Percentiles rank a stretch among this genome's conserved stretches.
These are phyloP conservation scores for Wallacemonas sp. DNA, from an alignment of 208 protist species.

Conservation along the genomic window DNA sequence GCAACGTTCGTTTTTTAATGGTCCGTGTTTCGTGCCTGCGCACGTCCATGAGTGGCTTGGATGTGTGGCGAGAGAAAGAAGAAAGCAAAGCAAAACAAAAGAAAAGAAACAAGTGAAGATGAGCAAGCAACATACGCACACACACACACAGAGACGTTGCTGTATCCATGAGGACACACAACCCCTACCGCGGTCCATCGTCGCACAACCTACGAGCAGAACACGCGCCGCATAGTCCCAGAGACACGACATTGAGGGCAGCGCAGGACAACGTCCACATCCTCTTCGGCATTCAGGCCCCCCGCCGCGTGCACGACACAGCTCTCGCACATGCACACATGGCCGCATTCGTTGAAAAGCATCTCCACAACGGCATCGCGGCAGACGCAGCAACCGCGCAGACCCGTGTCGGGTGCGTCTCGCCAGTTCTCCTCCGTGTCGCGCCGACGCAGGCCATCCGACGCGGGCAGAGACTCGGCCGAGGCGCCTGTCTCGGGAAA, in stretches of 20 bases:
- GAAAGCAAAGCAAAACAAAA: constrained; percentile 18
- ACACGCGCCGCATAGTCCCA: constrained; percentile 14
- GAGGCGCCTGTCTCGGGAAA: background rate
- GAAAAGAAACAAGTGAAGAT: constrained; percentile 17
- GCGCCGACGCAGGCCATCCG: background rate
- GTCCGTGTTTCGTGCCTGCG: no score
- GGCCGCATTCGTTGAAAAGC: constrained; percentile 20
- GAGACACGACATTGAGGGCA: constrained; percentile 17
- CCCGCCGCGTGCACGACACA: constrained; percentile 16
- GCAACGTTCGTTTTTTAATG: no score
- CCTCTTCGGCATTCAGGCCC: background rate
- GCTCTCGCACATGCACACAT: constrained; percentile 24
- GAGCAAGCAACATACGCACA: constrained; percentile 5
- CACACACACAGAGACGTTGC: constrained; percentile 17
- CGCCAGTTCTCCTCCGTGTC: constrained; percentile 14
- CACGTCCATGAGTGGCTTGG: background rate
- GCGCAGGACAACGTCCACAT: constrained; percentile 7
- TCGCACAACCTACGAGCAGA: constrained; percentile 14
- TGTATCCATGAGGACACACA: no score
- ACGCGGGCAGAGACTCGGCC: background rate
- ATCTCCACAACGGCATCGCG: constrained; percentile 5
- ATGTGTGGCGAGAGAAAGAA: constrained; percentile 1
- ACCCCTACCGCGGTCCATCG: no score
- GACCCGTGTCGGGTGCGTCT: background rate
- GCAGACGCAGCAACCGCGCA: constrained; percentile 1